Percentiles rank a stretch among this genome's conserved stretches.
These are phyloP conservation scores for Jamesozyma jinghongensis DNA, from an alignment of 805 yeast genomes.

Conservation along the genomic window DNA sequence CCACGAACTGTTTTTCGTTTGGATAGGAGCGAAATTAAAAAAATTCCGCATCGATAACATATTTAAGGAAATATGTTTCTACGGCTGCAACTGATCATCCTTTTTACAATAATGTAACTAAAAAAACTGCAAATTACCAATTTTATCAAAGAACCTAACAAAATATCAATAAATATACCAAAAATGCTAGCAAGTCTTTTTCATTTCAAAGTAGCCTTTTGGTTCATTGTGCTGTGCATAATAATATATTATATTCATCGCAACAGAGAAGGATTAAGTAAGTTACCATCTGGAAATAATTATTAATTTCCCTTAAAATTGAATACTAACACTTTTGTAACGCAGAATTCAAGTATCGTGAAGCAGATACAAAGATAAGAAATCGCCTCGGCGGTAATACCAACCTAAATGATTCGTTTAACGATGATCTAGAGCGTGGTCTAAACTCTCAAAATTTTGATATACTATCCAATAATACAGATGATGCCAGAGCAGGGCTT, in stretches of 20 bases:
- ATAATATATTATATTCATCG: conserved; percentile 5
- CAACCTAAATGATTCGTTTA: conserved; percentile 28
- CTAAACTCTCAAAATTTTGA: conserved; percentile 52
- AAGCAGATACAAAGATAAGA: conserved; percentile 12
- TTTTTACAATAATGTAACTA: neutral
- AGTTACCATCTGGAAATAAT: conserved; percentile 2
- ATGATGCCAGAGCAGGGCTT: conserved; percentile 55
- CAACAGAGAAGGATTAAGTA: conserved; percentile 10
- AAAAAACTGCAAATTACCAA: neutral
- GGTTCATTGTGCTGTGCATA: conserved; percentile 5
- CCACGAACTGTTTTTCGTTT: too few relatives aligned
- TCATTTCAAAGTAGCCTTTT: conserved; percentile 6
- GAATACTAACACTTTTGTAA: conserved; percentile 3
- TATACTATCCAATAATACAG: conserved; percentile 36
- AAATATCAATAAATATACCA: neutral
- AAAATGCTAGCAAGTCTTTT: neutral
- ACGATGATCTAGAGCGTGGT: conserved; percentile 48
- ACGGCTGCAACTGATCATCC: neutral
- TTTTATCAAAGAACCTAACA: too few relatives aligned
- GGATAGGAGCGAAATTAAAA: too few relatives aligned
- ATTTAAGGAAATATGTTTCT: neutral
- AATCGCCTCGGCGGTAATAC: conserved; percentile 22
- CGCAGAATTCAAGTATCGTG: conserved; percentile 12
- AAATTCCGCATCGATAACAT: too few relatives aligned
- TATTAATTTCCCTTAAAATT: neutral